A percentile compares a stretch with the other conserved stretches of the same genome.
Conservation (phyloP, 1,139 yeast genomes). For the Arxiozyma slooffiae region DNA sequence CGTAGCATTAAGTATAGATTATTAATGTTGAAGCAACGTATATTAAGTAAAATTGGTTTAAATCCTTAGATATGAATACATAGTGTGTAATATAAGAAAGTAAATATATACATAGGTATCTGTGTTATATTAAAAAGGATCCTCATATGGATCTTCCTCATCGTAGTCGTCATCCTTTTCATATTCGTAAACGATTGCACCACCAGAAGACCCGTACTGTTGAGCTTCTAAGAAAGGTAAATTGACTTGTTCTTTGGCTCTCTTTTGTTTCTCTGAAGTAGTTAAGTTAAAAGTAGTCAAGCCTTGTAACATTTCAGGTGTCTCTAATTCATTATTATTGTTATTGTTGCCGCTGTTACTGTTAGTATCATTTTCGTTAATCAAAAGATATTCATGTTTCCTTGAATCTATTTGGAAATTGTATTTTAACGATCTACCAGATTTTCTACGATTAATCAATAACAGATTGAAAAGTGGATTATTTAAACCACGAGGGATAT, state of each 20-base stretch:
- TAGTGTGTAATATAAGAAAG: neutral
- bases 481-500: constrained; percentile 47
- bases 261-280: constrained; percentile 62
- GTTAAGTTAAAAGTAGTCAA: constrained; percentile 81
- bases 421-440: constrained; percentile 67
- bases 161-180: constrained; percentile 83
- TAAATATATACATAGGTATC: neutral
- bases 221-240: constrained; percentile 88
- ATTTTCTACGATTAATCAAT: constrained; percentile 63
- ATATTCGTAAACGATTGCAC: constrained; percentile 89
- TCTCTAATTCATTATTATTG: constrained; percentile 31
- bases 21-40: constrained; percentile 6
- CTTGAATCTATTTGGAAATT: constrained; percentile 43
- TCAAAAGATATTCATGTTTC: constrained; percentile 39
- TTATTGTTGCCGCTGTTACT: constrained; percentile 16
- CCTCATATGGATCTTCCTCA: constrained; percentile 96
- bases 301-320: constrained; percentile 46
- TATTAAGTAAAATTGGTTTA: constrained; percentile 9
- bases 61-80: neutral
- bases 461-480: constrained; percentile 38
- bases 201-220: constrained; percentile 54
- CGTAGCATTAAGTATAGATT: constrained; percentile 15
- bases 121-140: constrained; percentile 53
- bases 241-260: constrained; percentile 76
- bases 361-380: constrained; percentile 18